Percentiles rank a stretch among this genome's conserved stretches.
Evolutionary conservation across 495 filamentous ascomycete species (phyloP).

Genomic region (Aspergillus haitiensis): DNA sequence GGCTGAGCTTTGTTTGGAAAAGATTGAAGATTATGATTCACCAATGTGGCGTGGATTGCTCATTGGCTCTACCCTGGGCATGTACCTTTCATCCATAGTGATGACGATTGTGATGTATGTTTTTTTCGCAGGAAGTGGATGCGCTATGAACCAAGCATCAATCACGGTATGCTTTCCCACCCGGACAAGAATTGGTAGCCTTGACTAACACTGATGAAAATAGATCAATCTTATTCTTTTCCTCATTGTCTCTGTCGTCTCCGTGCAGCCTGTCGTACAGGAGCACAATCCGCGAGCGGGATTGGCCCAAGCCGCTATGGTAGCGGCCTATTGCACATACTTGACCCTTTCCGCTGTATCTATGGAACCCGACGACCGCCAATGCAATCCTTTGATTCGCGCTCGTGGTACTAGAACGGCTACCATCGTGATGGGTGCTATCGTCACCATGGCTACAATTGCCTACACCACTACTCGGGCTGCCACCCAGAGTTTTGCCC

Average conservation of each 20-base stretch:
- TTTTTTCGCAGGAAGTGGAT: slow-evolving; percentile 83
- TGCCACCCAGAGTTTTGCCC: slow-evolving; percentile 87
- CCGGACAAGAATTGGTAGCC: background rate
- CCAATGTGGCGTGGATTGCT: slow-evolving; percentile 78
- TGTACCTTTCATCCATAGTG: slow-evolving; percentile 85
- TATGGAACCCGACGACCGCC: slow-evolving; percentile 95
- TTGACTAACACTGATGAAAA: slow-evolving; percentile 20
- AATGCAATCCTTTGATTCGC: slow-evolving; percentile 90
- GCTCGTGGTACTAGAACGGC: slow-evolving; percentile 88
- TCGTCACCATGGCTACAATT: slow-evolving; percentile 94
- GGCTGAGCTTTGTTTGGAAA: slow-evolving; percentile 91
- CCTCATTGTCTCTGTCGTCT: slow-evolving; percentile 76
- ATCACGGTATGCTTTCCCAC: slow-evolving; percentile 52
- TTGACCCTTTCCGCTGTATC: slow-evolving; percentile 97
- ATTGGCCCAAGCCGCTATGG: slow-evolving; percentile 94
- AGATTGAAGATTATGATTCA: slow-evolving; percentile 90
- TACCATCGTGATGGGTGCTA: slow-evolving; percentile 84
- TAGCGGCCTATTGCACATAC: slow-evolving; percentile 97
- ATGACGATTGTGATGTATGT: slow-evolving; percentile 98
- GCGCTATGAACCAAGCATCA: slow-evolving; percentile 89
- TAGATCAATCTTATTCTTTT: slow-evolving; percentile 83
- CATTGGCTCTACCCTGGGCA: slow-evolving; percentile 87
- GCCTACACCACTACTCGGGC: slow-evolving; percentile 97
- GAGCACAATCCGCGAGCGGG: slow-evolving; percentile 91
- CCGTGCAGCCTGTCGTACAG: slow-evolving; percentile 87